Base-by-base conservation (phyloP, 176 grass and related monocot genomes). In the Aegilops tauschii region DNA sequence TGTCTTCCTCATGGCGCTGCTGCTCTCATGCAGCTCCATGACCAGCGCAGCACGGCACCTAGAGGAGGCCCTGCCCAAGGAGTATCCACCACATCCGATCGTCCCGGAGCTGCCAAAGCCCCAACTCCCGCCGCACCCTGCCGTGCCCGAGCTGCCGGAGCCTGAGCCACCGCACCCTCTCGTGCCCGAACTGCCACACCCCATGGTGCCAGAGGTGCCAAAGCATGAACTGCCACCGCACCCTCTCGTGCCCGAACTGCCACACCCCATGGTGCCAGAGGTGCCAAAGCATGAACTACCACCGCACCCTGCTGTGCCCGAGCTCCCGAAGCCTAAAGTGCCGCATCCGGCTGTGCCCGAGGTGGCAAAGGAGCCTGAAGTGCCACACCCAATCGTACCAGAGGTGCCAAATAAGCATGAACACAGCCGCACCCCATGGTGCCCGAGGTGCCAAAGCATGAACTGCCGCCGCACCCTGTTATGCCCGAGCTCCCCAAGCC, bases 401-500 rank as follows among this genome's bases (percentile, higher is more conserved):
- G 30, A 58, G 62, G 1, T 76, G 11, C 76, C 84, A 9, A 79
- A 78, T 3, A 6, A 64, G 45, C 36, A 69, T 0, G 58, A 67
- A 16, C 3, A 16, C 3, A 49, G 5, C 85, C 78, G 1, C 69
- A 68, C 27, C 80, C 79, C 2, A 36, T 3, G 0, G 28, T 58
- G 50, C 49, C 28, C 9, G 50, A 58, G 71, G 1, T 76, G 11
- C 84, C 84, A 9, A 79, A 79, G 45, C 36, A 69, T 0, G 58
- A 67, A 16, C 4, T 63, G 5, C 85, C 78, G 1, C 69, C 85
- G 0, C 58, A 68, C 36, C 7, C 3, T 0, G 12, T 0, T 54
- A 4, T 54, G 2, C 80, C 80, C 0, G 65, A 88, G 81, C 1
- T 88, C 20, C 86, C 86, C 0, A 77, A 82, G 31, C 49, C 80